These are phyloP conservation scores for Umbelopsis vinacea DNA, from an alignment of 192 early-diverging fungal genomes.

Conservation along the genomic window DNA sequence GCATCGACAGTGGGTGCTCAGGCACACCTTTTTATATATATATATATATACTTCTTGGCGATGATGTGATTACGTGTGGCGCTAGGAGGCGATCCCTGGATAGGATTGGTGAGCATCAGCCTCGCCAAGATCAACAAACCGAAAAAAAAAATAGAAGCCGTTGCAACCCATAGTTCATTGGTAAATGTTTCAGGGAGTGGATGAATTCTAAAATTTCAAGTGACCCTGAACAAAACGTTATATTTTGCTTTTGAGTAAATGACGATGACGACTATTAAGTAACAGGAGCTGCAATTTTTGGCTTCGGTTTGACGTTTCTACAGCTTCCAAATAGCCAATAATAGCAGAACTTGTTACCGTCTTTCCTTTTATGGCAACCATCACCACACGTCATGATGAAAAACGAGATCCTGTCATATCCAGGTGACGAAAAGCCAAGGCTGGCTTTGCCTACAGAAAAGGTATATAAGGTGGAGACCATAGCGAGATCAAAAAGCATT, in stretches of 20 bases:
- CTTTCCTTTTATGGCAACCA: background rate
- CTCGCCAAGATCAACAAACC: too few relatives aligned
- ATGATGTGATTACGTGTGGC: too few relatives aligned
- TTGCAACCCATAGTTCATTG: too few relatives aligned
- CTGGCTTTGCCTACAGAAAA: background rate
- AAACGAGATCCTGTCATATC: background rate
- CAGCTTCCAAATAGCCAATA: background rate
- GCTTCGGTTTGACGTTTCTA: background rate
- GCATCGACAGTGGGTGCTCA: too few relatives aligned
- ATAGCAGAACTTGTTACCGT: background rate
- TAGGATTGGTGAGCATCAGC: too few relatives aligned
- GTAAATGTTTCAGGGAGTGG: too few relatives aligned
- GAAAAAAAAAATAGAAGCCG: too few relatives aligned
- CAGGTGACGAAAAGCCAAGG: slow-evolving; percentile 9
- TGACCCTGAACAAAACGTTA: too few relatives aligned
- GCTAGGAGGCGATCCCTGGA: too few relatives aligned
- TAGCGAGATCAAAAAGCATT: background rate
- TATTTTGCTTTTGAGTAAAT: background rate
- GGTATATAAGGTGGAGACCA: background rate
- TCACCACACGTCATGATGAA: slow-evolving; percentile 16
- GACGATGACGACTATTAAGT: background rate
- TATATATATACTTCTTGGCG: too few relatives aligned
- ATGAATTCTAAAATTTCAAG: too few relatives aligned
- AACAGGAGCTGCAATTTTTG: background rate
- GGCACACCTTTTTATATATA: too few relatives aligned